Conservation (phyloP, 352 stramenopile species). For the Phytopythium litorale region DNA sequence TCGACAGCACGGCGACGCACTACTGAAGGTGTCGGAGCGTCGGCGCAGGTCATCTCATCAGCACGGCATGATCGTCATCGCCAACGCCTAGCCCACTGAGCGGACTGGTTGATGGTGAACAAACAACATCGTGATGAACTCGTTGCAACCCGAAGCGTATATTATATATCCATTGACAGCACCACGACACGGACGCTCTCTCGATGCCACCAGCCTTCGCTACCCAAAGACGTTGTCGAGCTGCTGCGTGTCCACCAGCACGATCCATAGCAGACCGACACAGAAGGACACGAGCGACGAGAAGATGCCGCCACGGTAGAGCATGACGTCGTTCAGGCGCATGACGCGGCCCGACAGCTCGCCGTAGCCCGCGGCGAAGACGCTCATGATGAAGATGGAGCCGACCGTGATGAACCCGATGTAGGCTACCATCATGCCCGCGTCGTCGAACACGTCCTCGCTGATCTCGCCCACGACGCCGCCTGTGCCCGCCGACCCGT, state of each 20-base stretch:
- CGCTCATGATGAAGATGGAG: conserved; percentile 86
- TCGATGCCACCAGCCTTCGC: conserved; percentile 1
- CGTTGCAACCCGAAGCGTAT: neutral
- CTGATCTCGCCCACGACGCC: conserved; percentile 69
- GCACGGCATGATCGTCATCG: no score
- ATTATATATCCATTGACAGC: neutral
- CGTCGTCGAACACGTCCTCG: conserved; percentile 56
- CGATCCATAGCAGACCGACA: conserved; percentile 72
- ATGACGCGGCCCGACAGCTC: conserved; percentile 39
- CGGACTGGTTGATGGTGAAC: neutral
- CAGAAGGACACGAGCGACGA: conserved; percentile 56
- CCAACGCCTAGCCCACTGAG: neutral
- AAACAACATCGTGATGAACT: neutral
- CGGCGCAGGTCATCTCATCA: no score
- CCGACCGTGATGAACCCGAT: conserved; percentile 80
- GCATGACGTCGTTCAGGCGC: conserved; percentile 14
- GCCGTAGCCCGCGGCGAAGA: conserved; percentile 81
- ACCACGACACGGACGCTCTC: neutral
- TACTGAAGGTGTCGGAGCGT: no score
- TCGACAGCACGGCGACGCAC: no score
- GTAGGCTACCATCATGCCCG: conserved; percentile 58
- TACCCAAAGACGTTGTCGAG: conserved; percentile 56
- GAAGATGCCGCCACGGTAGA: conserved; percentile 44
- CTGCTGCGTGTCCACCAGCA: conserved; percentile 52
- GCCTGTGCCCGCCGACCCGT: conserved; percentile 62